A percentile compares a stretch with the other conserved stretches of the same genome.
phyloP scores from a whole-genome alignment of 805 yeast species.

The Saitoella complicata region DNA sequence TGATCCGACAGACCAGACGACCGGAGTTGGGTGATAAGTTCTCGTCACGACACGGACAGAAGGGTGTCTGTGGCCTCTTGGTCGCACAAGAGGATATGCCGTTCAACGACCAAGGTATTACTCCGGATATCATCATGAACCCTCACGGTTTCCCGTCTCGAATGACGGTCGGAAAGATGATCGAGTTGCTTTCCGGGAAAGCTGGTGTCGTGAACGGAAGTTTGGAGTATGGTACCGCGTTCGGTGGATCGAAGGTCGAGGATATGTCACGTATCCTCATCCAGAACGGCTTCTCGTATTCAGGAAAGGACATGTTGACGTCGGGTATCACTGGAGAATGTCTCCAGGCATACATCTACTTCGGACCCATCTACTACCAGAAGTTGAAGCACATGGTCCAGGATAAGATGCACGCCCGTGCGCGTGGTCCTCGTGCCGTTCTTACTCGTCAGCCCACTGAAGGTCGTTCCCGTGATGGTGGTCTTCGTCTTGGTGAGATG shows the following conservation, averaged over 20 bases:
- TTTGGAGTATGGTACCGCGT: constrained; percentile 92
- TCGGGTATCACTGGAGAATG: constrained; percentile 97
- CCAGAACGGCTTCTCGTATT: constrained; percentile 80
- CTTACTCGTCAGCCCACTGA: constrained; percentile 96
- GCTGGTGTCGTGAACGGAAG: constrained; percentile 92
- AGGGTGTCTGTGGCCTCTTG: constrained; percentile 98
- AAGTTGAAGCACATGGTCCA: constrained; percentile 97
- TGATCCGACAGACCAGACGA: constrained; percentile 86
- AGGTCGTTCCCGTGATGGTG: constrained; percentile 98
- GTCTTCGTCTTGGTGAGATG: constrained; percentile 97
- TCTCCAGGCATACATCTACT: constrained; percentile 91
- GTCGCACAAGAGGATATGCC: constrained; percentile 96
- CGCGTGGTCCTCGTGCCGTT: constrained; percentile 97
- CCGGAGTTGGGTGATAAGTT: constrained; percentile 97
- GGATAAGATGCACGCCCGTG: constrained; percentile 99
- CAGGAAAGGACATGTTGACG: constrained; percentile 95
- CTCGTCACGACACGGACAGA: constrained; percentile 95
- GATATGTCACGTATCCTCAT: constrained; percentile 87
- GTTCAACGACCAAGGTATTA: constrained; percentile 77
- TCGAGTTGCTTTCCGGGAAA: constrained; percentile 88
- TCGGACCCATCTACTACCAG: constrained; percentile 96
- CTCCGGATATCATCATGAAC: constrained; percentile 94
- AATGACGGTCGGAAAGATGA: constrained; percentile 99
- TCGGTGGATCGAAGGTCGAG: constrained; percentile 91
- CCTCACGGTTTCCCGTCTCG: constrained; percentile 99